Percentiles rank a stretch among this genome's conserved stretches.
These are phyloP conservation scores for Diaporthe ilicicola DNA, from an alignment of 2,329 filamentous ascomycete species.

Conservation along the genomic window DNA sequence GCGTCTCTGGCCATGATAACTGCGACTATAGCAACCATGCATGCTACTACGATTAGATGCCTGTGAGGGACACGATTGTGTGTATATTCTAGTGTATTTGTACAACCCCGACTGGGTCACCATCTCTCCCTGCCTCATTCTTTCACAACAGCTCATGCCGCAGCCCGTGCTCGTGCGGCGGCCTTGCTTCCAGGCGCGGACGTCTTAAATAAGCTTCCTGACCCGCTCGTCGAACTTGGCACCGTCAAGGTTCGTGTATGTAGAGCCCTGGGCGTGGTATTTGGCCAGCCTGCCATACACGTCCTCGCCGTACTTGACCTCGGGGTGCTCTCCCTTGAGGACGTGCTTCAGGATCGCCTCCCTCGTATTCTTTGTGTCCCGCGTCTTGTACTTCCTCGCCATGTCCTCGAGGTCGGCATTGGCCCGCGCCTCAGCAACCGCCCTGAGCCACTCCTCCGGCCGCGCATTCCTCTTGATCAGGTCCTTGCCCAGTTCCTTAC, in stretches of 20 bases:
- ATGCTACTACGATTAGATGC: neutral
- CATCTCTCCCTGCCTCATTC: neutral
- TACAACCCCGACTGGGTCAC: constrained; percentile 21
- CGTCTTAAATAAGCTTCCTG: constrained; percentile 29
- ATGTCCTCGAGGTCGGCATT: neutral
- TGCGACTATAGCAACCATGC: neutral
- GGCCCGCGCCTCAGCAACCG: neutral
- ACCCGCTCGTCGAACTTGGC: constrained; percentile 43
- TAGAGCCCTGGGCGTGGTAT: constrained; percentile 47
- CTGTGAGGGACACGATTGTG: neutral
- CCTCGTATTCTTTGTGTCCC: constrained; percentile 36
- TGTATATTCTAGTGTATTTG: constrained; percentile 21
- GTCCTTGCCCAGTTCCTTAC: neutral
- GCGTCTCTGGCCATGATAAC: neutral
- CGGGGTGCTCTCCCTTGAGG: constrained; percentile 49
- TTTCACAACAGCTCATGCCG: neutral
- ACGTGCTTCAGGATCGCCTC: constrained; percentile 48
- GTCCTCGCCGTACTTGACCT: constrained; percentile 41
- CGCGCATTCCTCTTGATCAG: constrained; percentile 1
- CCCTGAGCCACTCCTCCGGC: constrained; percentile 11
- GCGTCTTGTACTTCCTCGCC: constrained; percentile 16
- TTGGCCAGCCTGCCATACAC: constrained; percentile 43
- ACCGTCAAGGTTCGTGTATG: constrained; percentile 40
- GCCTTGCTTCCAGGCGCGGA: neutral
- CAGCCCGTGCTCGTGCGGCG: neutral